Base-by-base conservation (phyloP, 2,329 filamentous ascomycete genomes). In the Conoideocrella luteorostrata region DNA sequence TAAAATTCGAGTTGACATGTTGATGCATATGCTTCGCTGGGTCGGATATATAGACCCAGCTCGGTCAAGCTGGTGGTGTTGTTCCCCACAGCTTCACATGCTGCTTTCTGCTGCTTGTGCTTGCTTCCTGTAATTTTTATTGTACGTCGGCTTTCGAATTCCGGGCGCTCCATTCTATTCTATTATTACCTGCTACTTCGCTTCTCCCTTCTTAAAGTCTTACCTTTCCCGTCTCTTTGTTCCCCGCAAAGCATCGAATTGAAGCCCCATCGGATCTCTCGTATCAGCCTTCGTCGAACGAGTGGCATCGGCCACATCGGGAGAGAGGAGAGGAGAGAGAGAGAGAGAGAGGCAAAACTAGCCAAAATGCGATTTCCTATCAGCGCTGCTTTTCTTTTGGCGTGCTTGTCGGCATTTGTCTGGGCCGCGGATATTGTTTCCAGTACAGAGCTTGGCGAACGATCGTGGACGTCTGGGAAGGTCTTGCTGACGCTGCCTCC, bases 61-160 rank as follows among this genome's bases (percentile, higher is more conserved):
- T 28, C 24, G 7, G 37, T 11, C 24, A 24, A 23, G n/a, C 1
- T 12, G 18, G 12, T 9, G 18, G 13, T 40, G 4, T 7, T 29
- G n/a, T 33, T 32, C 23, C 24, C 38, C 38, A 40, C 37, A 39
- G 15, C 23, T 20, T 39, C 37, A 21, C 37, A 39, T 39, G 37
- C n/a, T 20, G 17, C 15, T 24, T 22, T 7, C 15, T 26, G n/a
- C 28, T 18, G 7, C 10, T 32, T 30, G 21, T 13, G 30, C 30
- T 33, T 33, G 30, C n/a, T 33, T 17, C 4, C 30, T 33, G 7
- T 18, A 7, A 30, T 39, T 11, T 32, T 24, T 6, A 29, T 29
- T 39, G 4, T 10, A 15, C n/a, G 12, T 22, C 13, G 22, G 37
- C 11, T 39, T 7, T 15, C 12, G 17, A 13, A 17, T 15, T 17